Evolutionary conservation across 371 early-diverging fungal species (phyloP).

Genomic region (Quaeritorhiza haematococci): DNA sequence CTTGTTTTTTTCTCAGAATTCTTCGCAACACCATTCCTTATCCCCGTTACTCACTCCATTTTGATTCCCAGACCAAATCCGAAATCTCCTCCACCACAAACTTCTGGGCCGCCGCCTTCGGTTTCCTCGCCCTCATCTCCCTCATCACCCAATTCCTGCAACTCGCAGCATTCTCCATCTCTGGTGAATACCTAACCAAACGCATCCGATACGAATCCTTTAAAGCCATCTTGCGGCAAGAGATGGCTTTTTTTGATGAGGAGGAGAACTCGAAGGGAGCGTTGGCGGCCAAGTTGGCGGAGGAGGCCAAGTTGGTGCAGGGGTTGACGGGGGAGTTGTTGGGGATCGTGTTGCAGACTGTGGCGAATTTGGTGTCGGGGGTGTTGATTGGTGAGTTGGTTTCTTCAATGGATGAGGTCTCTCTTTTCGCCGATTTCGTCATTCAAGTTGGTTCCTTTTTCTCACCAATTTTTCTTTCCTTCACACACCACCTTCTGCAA

Average conservation of each 20-base stretch:
- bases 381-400: constrained; percentile 73
- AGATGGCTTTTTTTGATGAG: constrained; percentile 78
- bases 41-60: too few relatives aligned
- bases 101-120: too few relatives aligned
- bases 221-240: constrained; percentile 65
- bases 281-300: constrained; percentile 64
- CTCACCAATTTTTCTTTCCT: too few relatives aligned
- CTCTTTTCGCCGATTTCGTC: not conserved
- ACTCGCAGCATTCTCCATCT: not conserved
- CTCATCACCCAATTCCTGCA: not conserved
- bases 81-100: too few relatives aligned
- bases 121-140: too few relatives aligned
- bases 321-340: not conserved
- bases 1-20: too few relatives aligned
- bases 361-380: not conserved
- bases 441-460: constrained; percentile 43
- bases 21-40: too few relatives aligned
- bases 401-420: constrained; percentile 7
- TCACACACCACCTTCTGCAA: too few relatives aligned
- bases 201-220: constrained; percentile 55
- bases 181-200: constrained; percentile 48
- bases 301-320: not conserved
- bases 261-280: constrained; percentile 77
- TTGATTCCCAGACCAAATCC: too few relatives aligned
- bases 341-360: constrained; percentile 38